phyloP scores from a whole-genome alignment of 768 basidiomycete species.

The Coprinopsis cinerea region DNA sequence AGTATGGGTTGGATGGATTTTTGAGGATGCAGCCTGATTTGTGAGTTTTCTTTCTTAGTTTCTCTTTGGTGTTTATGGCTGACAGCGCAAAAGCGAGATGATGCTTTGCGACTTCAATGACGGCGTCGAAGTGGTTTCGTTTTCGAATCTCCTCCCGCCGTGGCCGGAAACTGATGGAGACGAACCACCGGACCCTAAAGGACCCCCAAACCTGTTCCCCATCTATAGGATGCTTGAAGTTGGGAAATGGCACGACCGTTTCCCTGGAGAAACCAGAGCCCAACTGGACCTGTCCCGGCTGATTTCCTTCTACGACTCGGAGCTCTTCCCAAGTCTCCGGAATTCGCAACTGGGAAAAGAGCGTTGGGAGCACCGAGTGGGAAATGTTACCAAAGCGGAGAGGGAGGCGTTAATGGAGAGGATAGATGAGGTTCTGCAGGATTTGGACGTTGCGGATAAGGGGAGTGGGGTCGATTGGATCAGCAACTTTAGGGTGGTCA shows the following conservation, averaged over 20 bases:
- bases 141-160: slow-evolving; percentile 24
- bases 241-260: slow-evolving; percentile 35
- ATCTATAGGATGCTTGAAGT: slow-evolving; percentile 23
- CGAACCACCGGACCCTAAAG: not conserved
- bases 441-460: too few species aligned
- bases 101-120: slow-evolving; percentile 42
- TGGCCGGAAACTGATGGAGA: not conserved
- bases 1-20: slow-evolving; percentile 42
- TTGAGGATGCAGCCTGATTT: slow-evolving; percentile 49
- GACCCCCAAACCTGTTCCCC: not conserved
- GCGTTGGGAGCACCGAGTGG: slow-evolving; percentile 29
- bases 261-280: slow-evolving; percentile 38
- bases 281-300: slow-evolving; percentile 34
- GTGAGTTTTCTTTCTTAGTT: slow-evolving; percentile 21
- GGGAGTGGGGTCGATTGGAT: slow-evolving; percentile 38
- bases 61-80: not conserved
- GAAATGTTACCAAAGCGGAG: slow-evolving; percentile 26
- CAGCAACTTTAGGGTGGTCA: slow-evolving; percentile 29
- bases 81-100: slow-evolving; percentile 30
- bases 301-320: slow-evolving; percentile 39
- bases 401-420: slow-evolving; percentile 16
- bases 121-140: slow-evolving; percentile 35
- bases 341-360: slow-evolving; percentile 21
- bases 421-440: slow-evolving; percentile 24
- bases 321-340: slow-evolving; percentile 31